These are phyloP conservation scores for Odontarrhena argentea DNA, from an alignment of 345 rosid genomes.

Conservation along the genomic window DNA sequence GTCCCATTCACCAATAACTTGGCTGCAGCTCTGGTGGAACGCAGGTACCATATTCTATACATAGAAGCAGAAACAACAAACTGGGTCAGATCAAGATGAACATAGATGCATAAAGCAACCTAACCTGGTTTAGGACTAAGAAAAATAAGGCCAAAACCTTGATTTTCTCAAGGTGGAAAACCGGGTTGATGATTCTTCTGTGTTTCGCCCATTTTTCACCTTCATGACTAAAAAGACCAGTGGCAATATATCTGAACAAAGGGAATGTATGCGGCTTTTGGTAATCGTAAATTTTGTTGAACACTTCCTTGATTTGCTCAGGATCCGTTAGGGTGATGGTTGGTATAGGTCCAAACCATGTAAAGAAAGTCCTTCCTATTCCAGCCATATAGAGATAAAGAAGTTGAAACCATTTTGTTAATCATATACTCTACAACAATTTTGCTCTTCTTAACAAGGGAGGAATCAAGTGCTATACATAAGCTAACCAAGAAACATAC, in stretches of 20 bases:
- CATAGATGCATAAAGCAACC: background rate
- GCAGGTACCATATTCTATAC: constrained; percentile 38
- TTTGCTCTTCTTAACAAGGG: background rate
- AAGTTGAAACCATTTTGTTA: background rate
- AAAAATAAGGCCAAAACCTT: constrained; percentile 34
- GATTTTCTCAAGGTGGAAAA: constrained; percentile 49
- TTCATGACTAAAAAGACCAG: constrained; percentile 37
- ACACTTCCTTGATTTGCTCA: constrained; percentile 45
- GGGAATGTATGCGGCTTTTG: constrained; percentile 33
- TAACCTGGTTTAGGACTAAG: background rate
- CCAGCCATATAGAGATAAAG: constrained; percentile 1
- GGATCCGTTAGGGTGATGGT: constrained; percentile 47
- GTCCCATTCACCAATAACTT: constrained; percentile 43
- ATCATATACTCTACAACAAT: background rate
- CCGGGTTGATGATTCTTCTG: constrained; percentile 50
- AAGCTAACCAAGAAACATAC: constrained; percentile 7
- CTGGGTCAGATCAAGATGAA: background rate
- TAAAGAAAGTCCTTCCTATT: constrained; percentile 48
- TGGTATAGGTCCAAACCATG: constrained; percentile 53
- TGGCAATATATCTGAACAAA: constrained; percentile 18
- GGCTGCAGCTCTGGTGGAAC: constrained; percentile 42
- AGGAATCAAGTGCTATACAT: background rate
- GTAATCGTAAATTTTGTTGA: constrained; percentile 42
- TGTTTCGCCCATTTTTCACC: constrained; percentile 52
- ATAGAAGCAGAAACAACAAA: background rate